A percentile compares a stretch with the other conserved stretches of the same genome.
phyloP scores from a whole-genome alignment of 768 basidiomycete species.

The Boletus sp. region DNA sequence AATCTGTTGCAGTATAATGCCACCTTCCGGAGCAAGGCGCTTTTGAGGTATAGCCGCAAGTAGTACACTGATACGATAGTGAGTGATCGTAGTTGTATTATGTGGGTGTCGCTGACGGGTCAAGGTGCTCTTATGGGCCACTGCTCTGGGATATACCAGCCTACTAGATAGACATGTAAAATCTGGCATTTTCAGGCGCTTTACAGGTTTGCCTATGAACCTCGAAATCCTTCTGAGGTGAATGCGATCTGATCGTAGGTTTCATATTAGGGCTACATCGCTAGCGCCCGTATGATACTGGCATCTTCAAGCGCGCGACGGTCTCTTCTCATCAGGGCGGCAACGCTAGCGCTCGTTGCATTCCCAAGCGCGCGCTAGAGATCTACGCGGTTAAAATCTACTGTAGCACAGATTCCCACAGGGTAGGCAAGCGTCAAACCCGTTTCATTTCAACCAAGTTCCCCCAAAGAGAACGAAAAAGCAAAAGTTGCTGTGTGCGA shows the following conservation, averaged over 20 bases:
- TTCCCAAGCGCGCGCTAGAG: background rate
- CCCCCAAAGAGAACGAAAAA: no score
- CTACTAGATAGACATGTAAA: slow-evolving; percentile 3
- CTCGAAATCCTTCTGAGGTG: background rate
- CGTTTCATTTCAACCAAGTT: background rate
- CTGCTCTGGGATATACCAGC: background rate
- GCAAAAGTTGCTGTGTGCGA: slow-evolving; percentile 1
- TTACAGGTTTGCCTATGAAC: background rate
- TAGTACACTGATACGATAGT: slow-evolving; percentile 14
- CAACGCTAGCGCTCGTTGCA: background rate
- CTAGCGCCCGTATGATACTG: background rate
- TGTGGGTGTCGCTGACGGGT: background rate
- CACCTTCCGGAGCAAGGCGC: slow-evolving; percentile 88
- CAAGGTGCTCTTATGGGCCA: background rate
- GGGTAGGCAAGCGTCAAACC: background rate
- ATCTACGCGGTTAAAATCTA: background rate
- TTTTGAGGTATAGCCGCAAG: slow-evolving; percentile 66
- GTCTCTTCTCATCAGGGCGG: background rate
- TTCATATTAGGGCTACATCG: background rate
- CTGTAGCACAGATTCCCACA: background rate
- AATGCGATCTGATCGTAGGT: slow-evolving; percentile 2
- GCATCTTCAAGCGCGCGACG: background rate
- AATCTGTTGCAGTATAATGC: slow-evolving; percentile 93
- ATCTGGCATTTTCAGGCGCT: background rate
- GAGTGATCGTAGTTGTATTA: slow-evolving; percentile 1